Conservation (phyloP, 768 basidiomycete genomes). For the Lentinula sp. region DNA sequence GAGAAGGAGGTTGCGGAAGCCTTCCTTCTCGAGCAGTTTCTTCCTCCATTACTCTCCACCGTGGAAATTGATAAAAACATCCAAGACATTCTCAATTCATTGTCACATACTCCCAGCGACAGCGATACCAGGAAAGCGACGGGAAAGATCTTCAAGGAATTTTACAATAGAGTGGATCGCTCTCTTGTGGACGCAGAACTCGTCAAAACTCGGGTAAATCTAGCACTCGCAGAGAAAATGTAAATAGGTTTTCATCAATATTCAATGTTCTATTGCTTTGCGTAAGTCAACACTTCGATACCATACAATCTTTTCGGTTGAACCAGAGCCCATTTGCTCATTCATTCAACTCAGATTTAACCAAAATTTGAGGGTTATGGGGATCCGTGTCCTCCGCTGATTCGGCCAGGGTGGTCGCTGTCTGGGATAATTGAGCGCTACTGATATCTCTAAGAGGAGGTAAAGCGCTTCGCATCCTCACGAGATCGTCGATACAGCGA, state of each 20-base stretch:
- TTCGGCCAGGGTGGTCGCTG: not conserved
- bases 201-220: constrained; percentile 47
- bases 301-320: not conserved
- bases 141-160: constrained; percentile 54
- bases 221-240: constrained; percentile 20
- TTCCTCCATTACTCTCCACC: constrained; percentile 57
- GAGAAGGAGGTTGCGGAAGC: constrained; percentile 55
- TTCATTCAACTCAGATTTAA: not conserved
- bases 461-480: constrained; percentile 67
- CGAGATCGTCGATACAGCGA: constrained; percentile 73
- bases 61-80: constrained; percentile 49
- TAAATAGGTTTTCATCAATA: not conserved
- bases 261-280: not conserved
- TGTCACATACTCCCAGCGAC: constrained; percentile 7
- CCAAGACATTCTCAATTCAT: constrained; percentile 17
- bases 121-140: constrained; percentile 25
- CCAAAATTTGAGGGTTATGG: not conserved
- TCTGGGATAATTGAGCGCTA: not conserved
- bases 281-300: not conserved
- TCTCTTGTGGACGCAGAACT: constrained; percentile 49
- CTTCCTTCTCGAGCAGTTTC: constrained; percentile 43
- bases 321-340: not conserved
- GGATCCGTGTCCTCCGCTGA: not conserved
- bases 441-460: constrained; percentile 25
- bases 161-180: constrained; percentile 58